Conservation (phyloP, 148 eudicot species). For the Amaranthus hypochondriacus region DNA sequence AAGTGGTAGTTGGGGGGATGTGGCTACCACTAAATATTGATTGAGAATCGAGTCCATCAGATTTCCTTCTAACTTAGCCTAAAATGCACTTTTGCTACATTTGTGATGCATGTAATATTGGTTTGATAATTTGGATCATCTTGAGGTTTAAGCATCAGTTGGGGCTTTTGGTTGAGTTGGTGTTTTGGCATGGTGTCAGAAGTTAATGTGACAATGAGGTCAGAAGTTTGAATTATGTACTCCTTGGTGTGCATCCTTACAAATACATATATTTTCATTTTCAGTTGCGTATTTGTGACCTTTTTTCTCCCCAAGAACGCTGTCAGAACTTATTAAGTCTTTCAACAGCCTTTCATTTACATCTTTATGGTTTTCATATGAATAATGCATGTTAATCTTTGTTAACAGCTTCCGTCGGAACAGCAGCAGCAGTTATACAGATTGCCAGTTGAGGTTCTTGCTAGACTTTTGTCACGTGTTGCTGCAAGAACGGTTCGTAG, state of each 20-base stretch:
- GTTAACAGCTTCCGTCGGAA: conserved; percentile 71
- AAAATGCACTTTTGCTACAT: too few relatives aligned
- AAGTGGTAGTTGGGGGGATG: too few relatives aligned
- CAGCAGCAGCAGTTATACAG: conserved; percentile 50
- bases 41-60: too few relatives aligned
- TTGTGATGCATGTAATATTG: too few relatives aligned
- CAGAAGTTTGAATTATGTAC: too few relatives aligned
- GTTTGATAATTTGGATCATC: neutral
- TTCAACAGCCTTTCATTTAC: neutral
- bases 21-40: too few relatives aligned
- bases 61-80: too few relatives aligned
- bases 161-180: neutral
- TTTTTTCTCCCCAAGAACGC: neutral
- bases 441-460: conserved; percentile 64
- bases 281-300: neutral
- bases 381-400: neutral
- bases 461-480: conserved; percentile 63
- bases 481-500: conserved; percentile 73
- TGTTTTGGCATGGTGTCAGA: too few relatives aligned
- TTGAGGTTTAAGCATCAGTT: neutral
- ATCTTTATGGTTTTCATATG: neutral
- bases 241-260: too few relatives aligned
- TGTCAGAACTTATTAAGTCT: neutral
- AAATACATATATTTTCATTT: too few relatives aligned
- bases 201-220: too few relatives aligned